Evolutionary conservation across 2,329 filamentous ascomycete species (phyloP), one percentile per base, ranked within the genome.

Genomic region (Trichoderma asperellum): DNA sequence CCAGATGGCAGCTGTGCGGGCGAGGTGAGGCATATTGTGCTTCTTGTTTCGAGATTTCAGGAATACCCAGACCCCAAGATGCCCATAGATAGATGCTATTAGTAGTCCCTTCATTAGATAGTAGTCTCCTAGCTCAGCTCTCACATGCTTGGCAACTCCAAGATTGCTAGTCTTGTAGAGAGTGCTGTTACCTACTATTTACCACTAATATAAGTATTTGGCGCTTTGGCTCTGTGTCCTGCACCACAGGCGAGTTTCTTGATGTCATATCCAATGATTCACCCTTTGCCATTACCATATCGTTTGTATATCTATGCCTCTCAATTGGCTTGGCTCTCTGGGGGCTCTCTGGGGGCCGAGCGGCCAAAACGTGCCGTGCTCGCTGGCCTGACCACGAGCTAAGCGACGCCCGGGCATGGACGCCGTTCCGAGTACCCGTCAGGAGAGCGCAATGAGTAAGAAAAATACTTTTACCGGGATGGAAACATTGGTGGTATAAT

Each of bases 111-210:
- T 24, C 24, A 24, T 24, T 24, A 24, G 24, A 24, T 24, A 24
- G 24, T 24, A 24, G 24, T 24, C 27, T 61, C 16, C 40, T 6
- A 24, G 35, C 6, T 29, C 6, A 24, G 27, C 47, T 64, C 43
- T 65, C 62, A 65, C 62, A 65, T 65, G 52, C 62, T 57, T 21
- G 62, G 40, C 24, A 24, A 2, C 57, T 12, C 24, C 11, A 56
- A 34, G 24, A 56, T 32, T 7, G 53, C 62, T 24, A 32, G 52
- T 32, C 52, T 35, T 47, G 16, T n/a, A 43, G 57, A 40, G n/a
- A n/a, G n/a, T 4, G 2, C 2, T 16, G 21, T 4, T n/a, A n/a
- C n/a, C n/a, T n/a, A n/a, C n/a, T n/a, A n/a, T n/a, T n/a, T n/a
- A n/a, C n/a, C n/a, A n/a, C 24, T 24, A 24, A 24, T 24, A 24